Percentiles rank a stretch among this genome's conserved stretches.
phyloP scores from a whole-genome alignment of 1,284 basidiomycete genomes.

The Naganishia sp. region DNA sequence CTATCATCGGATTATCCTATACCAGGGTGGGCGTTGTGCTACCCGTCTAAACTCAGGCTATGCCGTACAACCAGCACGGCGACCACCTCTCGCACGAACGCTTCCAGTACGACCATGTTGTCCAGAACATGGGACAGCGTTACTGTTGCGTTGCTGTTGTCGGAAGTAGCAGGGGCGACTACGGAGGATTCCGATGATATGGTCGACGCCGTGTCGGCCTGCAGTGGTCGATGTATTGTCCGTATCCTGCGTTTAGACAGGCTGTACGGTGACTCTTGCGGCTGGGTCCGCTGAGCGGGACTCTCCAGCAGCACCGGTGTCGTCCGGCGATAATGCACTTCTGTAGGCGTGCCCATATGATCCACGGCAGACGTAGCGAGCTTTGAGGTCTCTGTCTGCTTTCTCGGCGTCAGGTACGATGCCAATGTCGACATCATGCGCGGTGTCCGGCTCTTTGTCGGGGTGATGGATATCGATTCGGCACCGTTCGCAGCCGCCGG shows the following conservation, averaged over 20 bases:
- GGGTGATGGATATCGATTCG: conserved; percentile 26
- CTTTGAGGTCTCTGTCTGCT: conserved; percentile 53
- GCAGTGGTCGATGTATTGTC: background rate
- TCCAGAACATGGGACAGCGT: conserved; percentile 84
- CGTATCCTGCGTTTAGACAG: conserved; percentile 34
- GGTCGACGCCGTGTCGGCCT: background rate
- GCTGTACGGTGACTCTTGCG: conserved; percentile 43
- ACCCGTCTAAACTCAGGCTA: conserved; percentile 78
- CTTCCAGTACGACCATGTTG: conserved; percentile 93
- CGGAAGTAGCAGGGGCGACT: background rate
- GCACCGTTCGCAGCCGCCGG: background rate
- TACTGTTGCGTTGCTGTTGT: conserved; percentile 55
- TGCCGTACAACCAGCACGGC: conserved; percentile 82
- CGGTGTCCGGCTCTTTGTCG: conserved; percentile 31
- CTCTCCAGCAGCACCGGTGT: conserved; percentile 13
- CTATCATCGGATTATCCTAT: conserved; percentile 37
- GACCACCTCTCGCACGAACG: conserved; percentile 89
- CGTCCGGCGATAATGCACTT: background rate
- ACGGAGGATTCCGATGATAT: conserved; percentile 5
- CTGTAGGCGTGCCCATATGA: conserved; percentile 10
- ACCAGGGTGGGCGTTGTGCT: conserved; percentile 3
- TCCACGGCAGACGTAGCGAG: conserved; percentile 20
- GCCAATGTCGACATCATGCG: conserved; percentile 57
- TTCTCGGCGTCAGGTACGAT: conserved; percentile 71
- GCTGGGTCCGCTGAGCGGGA: background rate